Base-by-base conservation (phyloP, 192 early-diverging fungal species). In the Backusella tuberculispora region DNA sequence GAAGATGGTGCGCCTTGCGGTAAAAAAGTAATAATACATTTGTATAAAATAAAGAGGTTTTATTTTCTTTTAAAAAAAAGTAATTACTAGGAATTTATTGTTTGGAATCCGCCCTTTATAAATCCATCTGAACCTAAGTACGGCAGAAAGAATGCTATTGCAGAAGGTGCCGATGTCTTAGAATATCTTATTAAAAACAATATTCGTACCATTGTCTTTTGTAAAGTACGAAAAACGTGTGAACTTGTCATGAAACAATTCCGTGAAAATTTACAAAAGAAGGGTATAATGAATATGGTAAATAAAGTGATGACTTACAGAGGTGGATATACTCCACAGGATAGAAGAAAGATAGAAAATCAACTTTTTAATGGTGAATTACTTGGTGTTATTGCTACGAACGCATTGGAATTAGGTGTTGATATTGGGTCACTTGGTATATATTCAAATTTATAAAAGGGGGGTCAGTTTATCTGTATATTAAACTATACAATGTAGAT, bases 391-490 rank as follows among this genome's bases (percentile, higher is more conserved):
- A 81, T 95, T 1, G 86, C 92, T 5, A 96, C 94, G 43, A 94
- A 88, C 60, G 94, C 95, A 0, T 81, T 96, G 40, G 95, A 96
- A 70, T 83, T 96, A 1, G 95, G 95, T 5, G 87, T 96, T 8
- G 93, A 96, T 75, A 92, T 95, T 64, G 95, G 95, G 19, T 74
- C 72, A 19, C 41, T 83, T 34, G 80, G 80, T 81, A 77, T 7
- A 41, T 56, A 81, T n/a, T n/a, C n/a, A n/a, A n/a, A n/a, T n/a
- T n/a, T 6, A 67, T 43, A 75, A 17, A 47, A 13, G 5, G 3
- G 26, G 29, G 29, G 29, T 34, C 29, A 34, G 29, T 2, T 34
- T 34, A 34, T 34, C 29, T 34, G 2, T 34, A 34, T 34, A 34
- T 34, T 34, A 34, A 34, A 34, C 29, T 34, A 34, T 48, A 8